Conservation (phyloP, 208 protist genomes). For the Porcisia hertigi region DNA sequence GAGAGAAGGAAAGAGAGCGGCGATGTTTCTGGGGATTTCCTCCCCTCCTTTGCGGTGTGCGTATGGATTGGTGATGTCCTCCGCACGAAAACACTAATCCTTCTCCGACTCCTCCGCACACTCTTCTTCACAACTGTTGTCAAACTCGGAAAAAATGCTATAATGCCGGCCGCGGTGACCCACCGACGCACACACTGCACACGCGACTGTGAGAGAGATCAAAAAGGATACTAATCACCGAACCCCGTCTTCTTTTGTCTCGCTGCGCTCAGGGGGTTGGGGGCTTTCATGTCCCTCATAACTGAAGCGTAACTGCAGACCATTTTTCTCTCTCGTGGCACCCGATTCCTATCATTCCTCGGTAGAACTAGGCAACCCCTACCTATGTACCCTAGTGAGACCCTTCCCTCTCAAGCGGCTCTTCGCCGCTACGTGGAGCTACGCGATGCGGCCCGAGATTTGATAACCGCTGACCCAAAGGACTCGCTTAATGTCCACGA, state of each 20-base stretch:
- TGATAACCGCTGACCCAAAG: slow-evolving; percentile 10
- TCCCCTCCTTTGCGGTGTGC: slow-evolving; percentile 14
- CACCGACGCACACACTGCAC: not conserved
- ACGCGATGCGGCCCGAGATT: slow-evolving; percentile 1
- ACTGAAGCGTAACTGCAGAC: too few relatives aligned
- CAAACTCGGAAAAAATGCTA: not conserved
- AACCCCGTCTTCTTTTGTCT: not conserved
- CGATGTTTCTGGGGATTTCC: not conserved
- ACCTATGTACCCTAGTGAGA: not conserved
- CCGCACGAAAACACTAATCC: not conserved
- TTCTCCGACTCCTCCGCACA: not conserved
- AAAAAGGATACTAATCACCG: not conserved
- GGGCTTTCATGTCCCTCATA: too few relatives aligned
- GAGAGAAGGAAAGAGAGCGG: not conserved
- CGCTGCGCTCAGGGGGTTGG: not conserved
- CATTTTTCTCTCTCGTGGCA: not conserved
- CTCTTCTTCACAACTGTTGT: not conserved
- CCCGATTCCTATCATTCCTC: not conserved
- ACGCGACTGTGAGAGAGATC: not conserved
- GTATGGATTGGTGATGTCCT: slow-evolving; percentile 2
- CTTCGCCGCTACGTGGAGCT: slow-evolving; percentile 4
- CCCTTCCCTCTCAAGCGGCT: not conserved
- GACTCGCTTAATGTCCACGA: slow-evolving; percentile 2
- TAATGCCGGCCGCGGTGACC: not conserved
- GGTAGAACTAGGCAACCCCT: not conserved